Base-by-base conservation (phyloP, 345 rosid species). In the Turnera subulata region DNA sequence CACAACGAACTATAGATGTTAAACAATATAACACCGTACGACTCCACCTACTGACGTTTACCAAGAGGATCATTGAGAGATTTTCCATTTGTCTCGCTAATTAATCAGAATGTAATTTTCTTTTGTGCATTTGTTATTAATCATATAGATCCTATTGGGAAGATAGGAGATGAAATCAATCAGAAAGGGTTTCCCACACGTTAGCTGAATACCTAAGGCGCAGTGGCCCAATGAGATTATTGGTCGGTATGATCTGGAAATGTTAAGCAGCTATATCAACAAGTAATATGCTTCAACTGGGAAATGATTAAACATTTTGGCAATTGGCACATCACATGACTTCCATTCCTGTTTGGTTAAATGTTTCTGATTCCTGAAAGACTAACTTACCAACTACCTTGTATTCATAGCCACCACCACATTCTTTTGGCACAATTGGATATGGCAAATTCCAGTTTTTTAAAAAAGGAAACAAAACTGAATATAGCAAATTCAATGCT, bases 151-250 rank as follows among this genome's bases (percentile, higher is more conserved):
- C n/a, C 35, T 29, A 29, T 29, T 29, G 35, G 35, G 4, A 8
- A 29, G 8, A 29, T 29, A 3, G 35, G 8, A 29, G 8, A 29
- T 4, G 8, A 29, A 29, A 29, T 3, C 35, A 4, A 29, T 3
- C 35, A 29, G 35, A 56, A 21, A 42, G 12, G n/a, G 60, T 56
- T 40, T 56, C 60, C 60, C 49, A 56, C 25, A 56, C 60, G 60
- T 56, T 40, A 39, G 20, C 22, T 56, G 46, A 55, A 55, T 20
- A 4, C 29, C 4, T 38, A 39, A 16, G 19, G 18, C 17, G 6
- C 6, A 35, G 15, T 5, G 25, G 20, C 18, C 25, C 11, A 47
- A 9, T 48, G 52, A 21, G 12, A 21, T 20, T 23, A 48, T 10
- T 48, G 19, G 29, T 48, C 21, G 6, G 14, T 10, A 11, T 23